Percentiles rank a stretch among this genome's conserved stretches.
Evolutionary conservation across 2,329 filamentous ascomycete species (phyloP).

Genomic region (Zasmidium angulare): DNA sequence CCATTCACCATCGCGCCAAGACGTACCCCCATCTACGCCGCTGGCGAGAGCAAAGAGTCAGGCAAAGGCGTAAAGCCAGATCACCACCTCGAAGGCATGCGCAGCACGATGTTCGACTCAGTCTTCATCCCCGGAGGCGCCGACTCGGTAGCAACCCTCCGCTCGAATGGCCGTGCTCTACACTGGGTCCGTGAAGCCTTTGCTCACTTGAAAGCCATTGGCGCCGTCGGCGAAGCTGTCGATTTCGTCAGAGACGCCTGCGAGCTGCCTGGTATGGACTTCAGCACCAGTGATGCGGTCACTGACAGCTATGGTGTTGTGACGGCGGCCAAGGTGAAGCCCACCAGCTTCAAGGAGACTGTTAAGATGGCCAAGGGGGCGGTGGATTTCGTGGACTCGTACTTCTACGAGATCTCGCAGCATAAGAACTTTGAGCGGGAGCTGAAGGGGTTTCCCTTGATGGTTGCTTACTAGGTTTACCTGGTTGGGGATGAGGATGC

Average conservation of each 20-base stretch:
- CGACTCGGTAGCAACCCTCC: slow-evolving; percentile 61
- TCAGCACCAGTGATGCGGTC: slow-evolving; percentile 52
- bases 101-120: slow-evolving; percentile 79
- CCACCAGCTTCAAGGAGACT: slow-evolving; percentile 61
- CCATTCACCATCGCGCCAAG: slow-evolving; percentile 72
- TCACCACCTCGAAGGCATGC: slow-evolving; percentile 77
- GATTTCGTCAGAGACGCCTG: slow-evolving; percentile 57
- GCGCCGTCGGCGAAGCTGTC: slow-evolving; percentile 70
- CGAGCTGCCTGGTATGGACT: slow-evolving; percentile 48
- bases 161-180: slow-evolving; percentile 68
- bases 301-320: slow-evolving; percentile 76
- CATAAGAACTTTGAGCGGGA: slow-evolving; percentile 76
- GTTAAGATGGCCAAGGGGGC: slow-evolving; percentile 66
- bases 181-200: slow-evolving; percentile 81
- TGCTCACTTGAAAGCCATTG: slow-evolving; percentile 77
- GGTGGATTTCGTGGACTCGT: slow-evolving; percentile 68
- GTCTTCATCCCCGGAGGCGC: slow-evolving; percentile 73
- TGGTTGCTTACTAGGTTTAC: slow-evolving; percentile 68
- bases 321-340: slow-evolving; percentile 57
- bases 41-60: slow-evolving; percentile 54
- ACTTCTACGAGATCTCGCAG: slow-evolving; percentile 67
- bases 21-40: slow-evolving; percentile 64
- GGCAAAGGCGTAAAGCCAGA: slow-evolving; percentile 64
- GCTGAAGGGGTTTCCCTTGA: slow-evolving; percentile 63
- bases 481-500: too few species aligned